Percentiles rank a stretch among this genome's conserved stretches.
Evolutionary conservation across 23 red algal genomes (phyloP).

Genomic region (Gracilaria domingensis): DNA sequence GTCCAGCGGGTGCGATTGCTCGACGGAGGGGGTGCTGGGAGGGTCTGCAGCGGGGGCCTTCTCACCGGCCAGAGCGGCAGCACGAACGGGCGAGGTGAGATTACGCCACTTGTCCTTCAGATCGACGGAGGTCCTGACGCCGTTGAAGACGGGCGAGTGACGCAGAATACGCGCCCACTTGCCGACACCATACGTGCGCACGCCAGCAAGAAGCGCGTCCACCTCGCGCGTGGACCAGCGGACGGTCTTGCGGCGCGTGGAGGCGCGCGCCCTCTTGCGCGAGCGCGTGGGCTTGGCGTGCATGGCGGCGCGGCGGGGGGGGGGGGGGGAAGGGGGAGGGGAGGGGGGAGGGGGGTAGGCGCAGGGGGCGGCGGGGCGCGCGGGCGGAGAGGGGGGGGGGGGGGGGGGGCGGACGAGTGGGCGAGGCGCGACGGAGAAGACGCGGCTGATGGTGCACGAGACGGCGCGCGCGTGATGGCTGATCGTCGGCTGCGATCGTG

Average conservation of each 20-base stretch:
- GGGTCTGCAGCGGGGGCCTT: not conserved
- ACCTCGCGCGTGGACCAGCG: conserved; percentile 60
- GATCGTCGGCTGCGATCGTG: conserved; percentile 30
- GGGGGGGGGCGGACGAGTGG: not conserved
- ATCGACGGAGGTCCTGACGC: conserved; percentile 61
- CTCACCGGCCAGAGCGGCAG: conserved; percentile 42
- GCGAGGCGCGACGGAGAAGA: not conserved
- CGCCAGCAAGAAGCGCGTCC: conserved; percentile 60
- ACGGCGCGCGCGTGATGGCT: not conserved
- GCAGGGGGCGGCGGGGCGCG: no score
- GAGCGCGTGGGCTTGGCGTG: conserved; percentile 36
- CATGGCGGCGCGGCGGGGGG: not conserved
- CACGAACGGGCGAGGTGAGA: conserved; percentile 60
- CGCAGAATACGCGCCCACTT: conserved; percentile 65
- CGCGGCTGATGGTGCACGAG: not conserved
- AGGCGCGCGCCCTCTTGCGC: conserved; percentile 46
- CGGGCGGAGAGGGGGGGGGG: not conserved
- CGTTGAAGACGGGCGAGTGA: conserved; percentile 59
- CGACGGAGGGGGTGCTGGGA: not conserved
- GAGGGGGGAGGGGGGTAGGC: not conserved
- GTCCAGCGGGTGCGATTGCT: not conserved
- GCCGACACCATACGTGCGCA: conserved; percentile 61
- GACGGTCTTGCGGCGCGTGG: conserved; percentile 67
- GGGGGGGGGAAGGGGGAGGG: not conserved
- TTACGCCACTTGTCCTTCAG: conserved; percentile 79